Conservation (phyloP, 176 grass and related monocot species). For the Triticum aestivum region IWGSC_CS_RefSeq_v2.1 NC_057807.1:339326776-339327275, state of each 20-base stretch:
- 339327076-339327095: slow-evolving; percentile 65
- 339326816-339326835: background rate
- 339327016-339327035: slow-evolving; percentile 17
- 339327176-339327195: slow-evolving; percentile 73
- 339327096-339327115: slow-evolving; percentile 72
- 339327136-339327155: slow-evolving; percentile 76
- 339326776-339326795: slow-evolving; percentile 2
- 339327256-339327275: slow-evolving; percentile 51
- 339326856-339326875: slow-evolving; percentile 12
- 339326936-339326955: background rate
- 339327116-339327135: slow-evolving; percentile 62
- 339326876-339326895: background rate
- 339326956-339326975: background rate
- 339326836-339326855: slow-evolving; percentile 13
- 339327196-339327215: slow-evolving; percentile 71
- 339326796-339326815: slow-evolving; percentile 1
- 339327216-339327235: slow-evolving; percentile 54
- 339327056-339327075: slow-evolving; percentile 35
- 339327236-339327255: slow-evolving; percentile 58
- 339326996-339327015: slow-evolving; percentile 9
- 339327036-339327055: slow-evolving; percentile 3
- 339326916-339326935: too few species aligned
- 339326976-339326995: slow-evolving; percentile 13
- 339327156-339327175: slow-evolving; percentile 79
- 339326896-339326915: background rate